Conservation (phyloP, 2,329 filamentous ascomycete genomes). For the Parastagonospora avenae region DNA sequence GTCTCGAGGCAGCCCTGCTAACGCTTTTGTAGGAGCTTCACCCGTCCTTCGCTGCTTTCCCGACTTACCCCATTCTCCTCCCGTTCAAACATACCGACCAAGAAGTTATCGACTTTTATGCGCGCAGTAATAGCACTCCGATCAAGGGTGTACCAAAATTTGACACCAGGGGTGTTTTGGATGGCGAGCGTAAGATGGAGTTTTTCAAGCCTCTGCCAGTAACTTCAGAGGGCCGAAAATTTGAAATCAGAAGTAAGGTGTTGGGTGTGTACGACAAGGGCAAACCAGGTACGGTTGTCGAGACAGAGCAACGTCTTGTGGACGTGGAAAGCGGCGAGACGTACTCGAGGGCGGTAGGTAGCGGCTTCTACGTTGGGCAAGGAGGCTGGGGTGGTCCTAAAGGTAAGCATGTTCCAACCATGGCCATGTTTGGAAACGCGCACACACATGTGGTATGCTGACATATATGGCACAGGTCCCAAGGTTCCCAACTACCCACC, state of each 20-base stretch:
- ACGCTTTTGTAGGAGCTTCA: constrained; percentile 71
- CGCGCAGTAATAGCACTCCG: constrained; percentile 65
- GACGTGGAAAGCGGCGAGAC: constrained; percentile 71
- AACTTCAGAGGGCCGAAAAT: constrained; percentile 71
- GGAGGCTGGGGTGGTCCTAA: constrained; percentile 89
- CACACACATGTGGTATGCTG: neutral
- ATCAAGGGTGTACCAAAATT: constrained; percentile 80
- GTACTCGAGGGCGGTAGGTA: constrained; percentile 71
- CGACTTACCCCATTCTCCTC: constrained; percentile 83
- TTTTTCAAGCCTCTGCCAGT: constrained; percentile 78
- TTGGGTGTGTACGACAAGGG: constrained; percentile 91
- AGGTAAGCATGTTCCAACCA: constrained; percentile 55
- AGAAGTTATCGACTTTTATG: constrained; percentile 86
- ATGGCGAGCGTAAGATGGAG: constrained; percentile 81
- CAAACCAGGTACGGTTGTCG: constrained; percentile 78
- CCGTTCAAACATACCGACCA: constrained; percentile 78
- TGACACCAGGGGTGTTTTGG: constrained; percentile 74
- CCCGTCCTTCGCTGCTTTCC: constrained; percentile 84
- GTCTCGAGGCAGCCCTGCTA: neutral
- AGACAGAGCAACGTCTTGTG: constrained; percentile 78
- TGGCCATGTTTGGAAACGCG: neutral
- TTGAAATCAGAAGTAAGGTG: constrained; percentile 78
- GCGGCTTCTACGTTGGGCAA: constrained; percentile 80
- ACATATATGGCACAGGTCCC: constrained; percentile 52
- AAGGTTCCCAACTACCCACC: constrained; percentile 79